Evolutionary conservation across 768 basidiomycete species (phyloP).

Genomic region (Mycena sanguinolenta): DNA sequence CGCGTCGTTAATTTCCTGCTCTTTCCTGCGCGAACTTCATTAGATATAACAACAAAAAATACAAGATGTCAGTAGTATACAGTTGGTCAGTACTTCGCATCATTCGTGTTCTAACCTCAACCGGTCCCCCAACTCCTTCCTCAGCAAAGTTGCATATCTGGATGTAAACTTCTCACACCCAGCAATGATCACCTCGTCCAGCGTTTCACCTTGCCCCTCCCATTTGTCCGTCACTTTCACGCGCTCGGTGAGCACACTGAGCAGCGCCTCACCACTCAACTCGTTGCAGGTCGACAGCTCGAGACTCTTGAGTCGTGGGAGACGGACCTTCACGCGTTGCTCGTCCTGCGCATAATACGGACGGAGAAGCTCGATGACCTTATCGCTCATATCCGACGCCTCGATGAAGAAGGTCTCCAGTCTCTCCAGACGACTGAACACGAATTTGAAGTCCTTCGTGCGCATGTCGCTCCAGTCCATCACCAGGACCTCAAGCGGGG

Average conservation of each 20-base stretch:
- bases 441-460: conserved; percentile 82
- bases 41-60: no score
- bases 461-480: conserved; percentile 90
- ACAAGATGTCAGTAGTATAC: neutral
- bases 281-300: conserved; percentile 74
- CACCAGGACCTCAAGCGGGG: conserved; percentile 74
- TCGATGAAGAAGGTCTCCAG: conserved; percentile 80
- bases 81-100: neutral
- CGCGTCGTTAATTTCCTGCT: no score
- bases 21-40: no score
- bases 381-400: conserved; percentile 86
- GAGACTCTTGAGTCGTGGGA: conserved; percentile 68
- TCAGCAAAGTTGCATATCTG: conserved; percentile 15
- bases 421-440: conserved; percentile 67
- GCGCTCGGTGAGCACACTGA: conserved; percentile 65
- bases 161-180: conserved; percentile 53
- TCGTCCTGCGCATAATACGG: conserved; percentile 48
- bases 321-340: conserved; percentile 53
- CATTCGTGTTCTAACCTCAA: conserved; percentile 7
- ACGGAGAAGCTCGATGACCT: conserved; percentile 71
- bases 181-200: conserved; percentile 52
- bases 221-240: conserved; percentile 54
- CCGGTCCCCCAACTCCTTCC: conserved; percentile 20
- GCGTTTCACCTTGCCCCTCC: conserved; percentile 38
- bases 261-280: conserved; percentile 69